A percentile compares a stretch with the other conserved stretches of the same genome.
phyloP scores from a whole-genome alignment of 2,329 filamentous ascomycete species.

The Aspergillus glaucus region DNA sequence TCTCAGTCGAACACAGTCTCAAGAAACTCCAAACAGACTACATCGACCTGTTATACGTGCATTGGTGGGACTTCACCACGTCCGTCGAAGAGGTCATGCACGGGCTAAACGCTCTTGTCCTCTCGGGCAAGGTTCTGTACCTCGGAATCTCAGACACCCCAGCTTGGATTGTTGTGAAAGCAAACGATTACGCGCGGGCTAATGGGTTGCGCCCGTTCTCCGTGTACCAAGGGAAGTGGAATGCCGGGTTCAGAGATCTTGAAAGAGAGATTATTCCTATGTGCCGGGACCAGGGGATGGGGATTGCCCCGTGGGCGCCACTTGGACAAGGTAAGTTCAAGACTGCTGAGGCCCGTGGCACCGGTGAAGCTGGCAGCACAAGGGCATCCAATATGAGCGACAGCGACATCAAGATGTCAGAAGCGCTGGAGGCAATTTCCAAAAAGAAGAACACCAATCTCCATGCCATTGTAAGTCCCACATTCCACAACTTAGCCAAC shows the following conservation, averaged over 20 bases:
- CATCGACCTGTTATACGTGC: conserved; percentile 32
- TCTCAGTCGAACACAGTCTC: conserved; percentile 22
- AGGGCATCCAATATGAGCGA: neutral
- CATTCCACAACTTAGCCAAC: too few species aligned
- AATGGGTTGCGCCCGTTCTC: conserved; percentile 65
- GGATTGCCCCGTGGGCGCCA: neutral
- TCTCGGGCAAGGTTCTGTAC: conserved; percentile 59
- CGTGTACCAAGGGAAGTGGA: conserved; percentile 64
- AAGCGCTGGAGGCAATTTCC: conserved; percentile 6
- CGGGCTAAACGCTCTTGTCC: conserved; percentile 55
- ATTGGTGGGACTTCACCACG: conserved; percentile 58
- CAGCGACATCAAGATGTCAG: conserved; percentile 6
- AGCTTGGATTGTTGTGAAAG: conserved; percentile 54
- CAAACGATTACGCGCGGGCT: conserved; percentile 56
- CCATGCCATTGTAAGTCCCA: neutral
- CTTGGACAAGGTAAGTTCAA: conserved; percentile 32
- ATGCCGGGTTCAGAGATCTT: conserved; percentile 56
- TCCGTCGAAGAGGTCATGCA: conserved; percentile 64
- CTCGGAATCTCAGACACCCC: conserved; percentile 63
- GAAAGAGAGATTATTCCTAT: conserved; percentile 65
- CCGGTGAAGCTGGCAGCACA: neutral
- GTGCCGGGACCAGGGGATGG: conserved; percentile 56
- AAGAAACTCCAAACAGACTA: conserved; percentile 30
- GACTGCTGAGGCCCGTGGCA: conserved; percentile 21
- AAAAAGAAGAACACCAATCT: neutral